Percentiles rank a stretch among this genome's conserved stretches.
Conservation (phyloP, 768 basidiomycete genomes). For the Lyophyllum atratum region DNA sequence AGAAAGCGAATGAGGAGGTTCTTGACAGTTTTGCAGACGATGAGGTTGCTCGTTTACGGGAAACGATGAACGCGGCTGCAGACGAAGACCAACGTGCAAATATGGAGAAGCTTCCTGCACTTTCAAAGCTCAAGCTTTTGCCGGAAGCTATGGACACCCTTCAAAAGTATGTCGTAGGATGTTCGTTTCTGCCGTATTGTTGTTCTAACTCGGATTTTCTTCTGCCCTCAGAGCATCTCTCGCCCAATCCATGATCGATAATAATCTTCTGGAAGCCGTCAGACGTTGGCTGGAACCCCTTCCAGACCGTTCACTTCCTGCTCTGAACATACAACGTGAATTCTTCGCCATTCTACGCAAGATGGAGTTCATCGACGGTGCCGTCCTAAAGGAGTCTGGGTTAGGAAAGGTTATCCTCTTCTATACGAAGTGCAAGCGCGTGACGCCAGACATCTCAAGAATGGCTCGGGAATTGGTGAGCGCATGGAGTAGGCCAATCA, state of each 20-base stretch:
- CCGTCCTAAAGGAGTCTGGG: slow-evolving; percentile 87
- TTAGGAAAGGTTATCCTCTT: slow-evolving; percentile 90
- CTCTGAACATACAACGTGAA: slow-evolving; percentile 92
- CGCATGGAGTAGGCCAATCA: slow-evolving; percentile 87
- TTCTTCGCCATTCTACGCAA: slow-evolving; percentile 82
- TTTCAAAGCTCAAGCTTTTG: slow-evolving; percentile 79
- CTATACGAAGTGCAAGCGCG: slow-evolving; percentile 94
- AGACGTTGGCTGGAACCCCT: slow-evolving; percentile 93
- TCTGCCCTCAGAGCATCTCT: slow-evolving; percentile 65
- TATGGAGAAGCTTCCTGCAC: slow-evolving; percentile 77
- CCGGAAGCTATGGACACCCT: slow-evolving; percentile 91
- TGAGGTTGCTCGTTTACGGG: slow-evolving; percentile 86
- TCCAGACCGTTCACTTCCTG: slow-evolving; percentile 88
- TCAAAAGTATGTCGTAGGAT: slow-evolving; percentile 70
- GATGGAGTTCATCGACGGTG: slow-evolving; percentile 91
- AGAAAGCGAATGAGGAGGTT: slow-evolving; percentile 76
- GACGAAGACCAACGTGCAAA: slow-evolving; percentile 84
- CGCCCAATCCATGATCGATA: slow-evolving; percentile 92
- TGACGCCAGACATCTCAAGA: slow-evolving; percentile 77
- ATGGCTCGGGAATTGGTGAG: slow-evolving; percentile 84
- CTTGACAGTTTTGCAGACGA: slow-evolving; percentile 89
- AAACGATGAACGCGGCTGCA: slow-evolving; percentile 85
- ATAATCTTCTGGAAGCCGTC: slow-evolving; percentile 90
- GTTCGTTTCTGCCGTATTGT: not conserved
- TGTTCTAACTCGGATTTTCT: slow-evolving; percentile 5